Evolutionary conservation across 2,329 filamentous ascomycete species (phyloP), one percentile per base, ranked within the genome.

Genomic region (Beauveria scarabaeidicola): DNA sequence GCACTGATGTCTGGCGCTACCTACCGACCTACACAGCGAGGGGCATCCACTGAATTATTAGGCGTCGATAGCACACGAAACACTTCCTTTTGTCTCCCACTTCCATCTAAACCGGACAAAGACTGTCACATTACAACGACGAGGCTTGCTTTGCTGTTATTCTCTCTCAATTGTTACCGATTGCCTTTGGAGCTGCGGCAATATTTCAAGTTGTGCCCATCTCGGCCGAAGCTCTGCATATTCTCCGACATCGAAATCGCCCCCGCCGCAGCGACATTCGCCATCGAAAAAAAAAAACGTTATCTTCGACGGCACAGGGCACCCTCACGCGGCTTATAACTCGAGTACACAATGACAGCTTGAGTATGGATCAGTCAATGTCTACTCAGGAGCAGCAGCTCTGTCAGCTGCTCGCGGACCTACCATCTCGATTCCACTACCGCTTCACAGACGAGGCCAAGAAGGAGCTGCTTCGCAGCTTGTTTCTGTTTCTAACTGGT

Each of bases 401-500:
- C 75, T 92, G 89, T 72, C 84, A 89, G 72, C 85, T 90, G 69
- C 83, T 99, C 69, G 84, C 89, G 71, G 83, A 88, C 69, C 84
- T 95, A 69, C 92, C 94, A 59, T 78, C 79, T 65, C 79, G 82
- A 65, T 86, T 89, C 77, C 78, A 82, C 64, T 89, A 90, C 75
- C 87, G 88, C 63, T 99, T 92, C 75, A 86, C 81, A 46, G 79
- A 86, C 57, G 77, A 83, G 51, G 91, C 92, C 57, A 81, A 84
- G 63, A 81, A 82, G 62, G 83, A 89, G 63, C 85, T 99, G 36
- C 77, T 95, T 59, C 80, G 85, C 68, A 85, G 85, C 60, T 87
- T 99, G 58, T 99, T 97, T 75, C 89, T 85, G 77, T 95, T 89
- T 57, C 83, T 99, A 66, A 89, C 90, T 36, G 88, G 85, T 62